Base-by-base conservation (phyloP, 2,329 filamentous ascomycete species). In the Diplodia corticola region DNA sequence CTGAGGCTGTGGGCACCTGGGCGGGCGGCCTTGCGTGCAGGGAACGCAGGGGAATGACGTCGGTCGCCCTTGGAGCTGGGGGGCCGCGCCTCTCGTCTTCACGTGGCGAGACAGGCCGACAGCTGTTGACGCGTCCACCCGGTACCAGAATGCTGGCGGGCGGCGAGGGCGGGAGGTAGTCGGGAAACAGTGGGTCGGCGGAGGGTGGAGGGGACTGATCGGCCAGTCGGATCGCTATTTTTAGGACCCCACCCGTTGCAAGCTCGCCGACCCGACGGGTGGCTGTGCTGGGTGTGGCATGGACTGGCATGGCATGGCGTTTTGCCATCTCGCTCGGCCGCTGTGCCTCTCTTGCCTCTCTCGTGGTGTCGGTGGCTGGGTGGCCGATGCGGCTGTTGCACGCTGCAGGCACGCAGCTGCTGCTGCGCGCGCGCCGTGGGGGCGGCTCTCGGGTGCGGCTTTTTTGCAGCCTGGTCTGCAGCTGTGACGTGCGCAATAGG, bases 1-100 rank as follows among this genome's bases (percentile, higher is more conserved):
- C 57, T 61, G 57, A 61, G 57, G 57, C 57, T 61, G 57, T 61
- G 57, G 44, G 44, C 33, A 46, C 33, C 28, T 61, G 22, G 57
- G 44, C 44, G 30, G 57, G 40, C 30, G 17, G 57, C 57, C 57
- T 48, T 24, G 40, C 10, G 24, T 60, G 55, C 55, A 30, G 26
- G 37, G 40, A 61, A 48, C 40, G 24, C 22, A 28, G 37, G 54
- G 44, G 33, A 61, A 61, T 61, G 57, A 49, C 57, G 57, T 61
- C 44, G 28, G 22, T 17, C 13, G 20, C 20, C 37, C 49, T 28
- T 33, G 6, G 30, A 3, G 24, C 17, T 33, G 6, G 30, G 5
- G 24, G 26, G 40, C 26, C 13, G 26, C 26, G 48, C 48, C 57
- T 40, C 15, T 49, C n/a, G n/a, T n/a, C 17, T 57, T 61, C 57